Base-by-base conservation (phyloP, 2,329 filamentous ascomycete genomes). In the Orbilia blumenaviensis region DNA sequence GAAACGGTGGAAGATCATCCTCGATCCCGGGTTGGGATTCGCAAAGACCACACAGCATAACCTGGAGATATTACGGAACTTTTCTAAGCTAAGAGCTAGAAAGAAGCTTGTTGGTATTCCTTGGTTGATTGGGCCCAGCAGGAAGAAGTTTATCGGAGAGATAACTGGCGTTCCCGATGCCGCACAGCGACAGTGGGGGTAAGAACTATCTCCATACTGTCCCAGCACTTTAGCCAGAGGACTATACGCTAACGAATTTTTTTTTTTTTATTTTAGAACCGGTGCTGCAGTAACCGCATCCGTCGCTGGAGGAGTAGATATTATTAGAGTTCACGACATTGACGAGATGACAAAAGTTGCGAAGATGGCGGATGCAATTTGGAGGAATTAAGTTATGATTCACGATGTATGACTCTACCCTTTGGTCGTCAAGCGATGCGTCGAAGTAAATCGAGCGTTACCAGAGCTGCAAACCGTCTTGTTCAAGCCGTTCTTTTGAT, bases 1-100 rank as follows among this genome's bases (percentile, higher is more conserved):
- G 46, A 87, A 92, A 2, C 90, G 94, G 56, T 99, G 95, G 95
- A 91, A 94, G 78, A 96, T 99, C 78, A 89, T 98, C 34, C 88
- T 98, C 1, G 95, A 99, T 82, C 95, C 95, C 0, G 95, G 95
- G 0, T 88, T 99, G 32, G 95, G 95, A 0, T 99, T 99, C 81
- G 93, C 95, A 67, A 99, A 99, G 85, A 90, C 88, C 0, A 86
- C 87, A 64, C 85, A 87, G 42, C 93, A 97, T 82, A 97, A 97
- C 82, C 84, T 97, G 1, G 89, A 93, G 79, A 84, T 99, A 1
- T 84, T 99, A 34, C 86, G 91, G 7, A 84, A 88, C 0, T 83
- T 96, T 32, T 85, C 86, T 7, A 87, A 89, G 78, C 84, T 96
- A 78, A 86, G 90, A 27, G 83, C 84, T 46, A 90, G 88, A 86